Percentiles rank a stretch among this genome's conserved stretches.
Evolutionary conservation across 441 rosid genomes (phyloP).

Genomic region (Flueggea neowawraea): DNA sequence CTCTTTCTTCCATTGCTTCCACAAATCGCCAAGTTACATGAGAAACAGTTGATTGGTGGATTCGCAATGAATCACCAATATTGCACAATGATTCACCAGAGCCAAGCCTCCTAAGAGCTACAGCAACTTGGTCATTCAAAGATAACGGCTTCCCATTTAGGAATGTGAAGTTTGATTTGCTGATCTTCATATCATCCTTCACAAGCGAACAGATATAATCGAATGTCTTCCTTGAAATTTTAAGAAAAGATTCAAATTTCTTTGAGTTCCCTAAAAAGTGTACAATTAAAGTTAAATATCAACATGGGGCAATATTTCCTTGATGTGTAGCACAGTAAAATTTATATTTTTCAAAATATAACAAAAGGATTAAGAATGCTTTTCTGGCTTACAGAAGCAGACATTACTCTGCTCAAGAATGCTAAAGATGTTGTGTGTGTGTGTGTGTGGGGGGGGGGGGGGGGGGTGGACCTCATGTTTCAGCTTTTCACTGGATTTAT

Average conservation of each 20-base stretch:
- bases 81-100: conserved; percentile 78
- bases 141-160: conserved; percentile 56
- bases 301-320: too few relatives aligned
- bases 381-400: too few relatives aligned
- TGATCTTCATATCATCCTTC: conserved; percentile 56
- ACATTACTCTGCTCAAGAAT: too few relatives aligned
- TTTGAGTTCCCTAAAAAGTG: conserved; percentile 40
- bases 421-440: too few relatives aligned
- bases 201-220: conserved; percentile 76
- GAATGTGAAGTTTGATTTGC: conserved; percentile 50
- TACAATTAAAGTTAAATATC: neutral
- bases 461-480: too few relatives aligned
- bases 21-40: conserved; percentile 95
- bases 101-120: conserved; percentile 88
- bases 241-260: conserved; percentile 64
- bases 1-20: conserved; percentile 89
- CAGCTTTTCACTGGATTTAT: too few relatives aligned
- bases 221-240: conserved; percentile 72
- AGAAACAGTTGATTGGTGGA: conserved; percentile 88
- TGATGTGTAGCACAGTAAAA: too few relatives aligned
- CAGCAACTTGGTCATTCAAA: conserved; percentile 72
- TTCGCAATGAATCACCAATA: conserved; percentile 70
- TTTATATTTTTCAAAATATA: too few relatives aligned
- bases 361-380: too few relatives aligned
- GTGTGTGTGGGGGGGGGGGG: too few relatives aligned